Conservation (phyloP, 78 protist genomes). For the Dictyostelium citrinum region DNA sequence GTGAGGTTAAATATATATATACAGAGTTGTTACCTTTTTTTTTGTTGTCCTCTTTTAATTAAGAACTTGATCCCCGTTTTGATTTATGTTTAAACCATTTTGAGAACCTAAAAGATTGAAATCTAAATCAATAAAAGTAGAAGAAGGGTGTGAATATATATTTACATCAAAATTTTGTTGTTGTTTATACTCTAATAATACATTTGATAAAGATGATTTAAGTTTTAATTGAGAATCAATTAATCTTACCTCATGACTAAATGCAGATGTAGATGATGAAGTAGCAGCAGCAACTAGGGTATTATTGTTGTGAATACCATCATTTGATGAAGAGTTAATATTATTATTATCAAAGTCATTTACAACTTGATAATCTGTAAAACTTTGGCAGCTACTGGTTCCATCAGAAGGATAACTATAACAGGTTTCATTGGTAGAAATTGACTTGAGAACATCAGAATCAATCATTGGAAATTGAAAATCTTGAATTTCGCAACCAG, state of each 20-base stretch:
- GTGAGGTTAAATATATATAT: background rate
- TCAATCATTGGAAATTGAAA: background rate
- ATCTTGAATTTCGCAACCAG: background rate
- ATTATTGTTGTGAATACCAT: background rate
- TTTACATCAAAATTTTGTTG: background rate
- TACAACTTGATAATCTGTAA: background rate
- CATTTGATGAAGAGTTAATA: background rate
- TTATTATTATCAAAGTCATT: background rate
- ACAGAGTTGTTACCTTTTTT: background rate
- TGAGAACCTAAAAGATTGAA: background rate
- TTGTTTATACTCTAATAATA: background rate
- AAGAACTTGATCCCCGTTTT: background rate
- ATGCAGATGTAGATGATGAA: background rate
- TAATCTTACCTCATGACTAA: background rate
- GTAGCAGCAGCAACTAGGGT: background rate
- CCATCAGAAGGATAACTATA: conserved; percentile 16
- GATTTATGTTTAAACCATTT: background rate
- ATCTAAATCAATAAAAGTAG: background rate
- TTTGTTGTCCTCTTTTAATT: background rate
- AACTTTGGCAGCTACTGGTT: background rate
- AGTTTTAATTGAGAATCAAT: background rate
- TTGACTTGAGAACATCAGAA: background rate
- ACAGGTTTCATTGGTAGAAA: background rate
- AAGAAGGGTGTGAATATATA: conserved; percentile 16
- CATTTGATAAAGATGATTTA: background rate